Evolutionary conservation across 345 rosid genomes (phyloP).

Genomic region (Dovyalis caffra): DNA sequence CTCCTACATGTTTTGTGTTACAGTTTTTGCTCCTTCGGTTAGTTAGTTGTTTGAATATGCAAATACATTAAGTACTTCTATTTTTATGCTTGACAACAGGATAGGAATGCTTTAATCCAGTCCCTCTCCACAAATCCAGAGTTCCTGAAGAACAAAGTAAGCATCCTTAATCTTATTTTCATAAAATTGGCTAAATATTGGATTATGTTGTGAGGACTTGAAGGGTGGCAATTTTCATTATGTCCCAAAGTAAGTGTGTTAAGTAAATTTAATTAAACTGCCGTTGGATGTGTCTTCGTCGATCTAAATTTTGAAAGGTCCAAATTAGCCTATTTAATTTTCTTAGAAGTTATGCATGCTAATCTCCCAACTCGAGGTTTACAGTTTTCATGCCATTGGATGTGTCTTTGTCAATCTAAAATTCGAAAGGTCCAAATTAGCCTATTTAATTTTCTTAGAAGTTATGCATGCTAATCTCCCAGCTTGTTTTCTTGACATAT

Average conservation of each 20-base stretch:
- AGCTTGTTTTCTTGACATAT: neutral
- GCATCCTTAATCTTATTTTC: conserved; percentile 6
- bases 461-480: neutral
- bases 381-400: neutral
- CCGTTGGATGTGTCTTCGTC: neutral
- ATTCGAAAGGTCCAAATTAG: neutral
- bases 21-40: neutral
- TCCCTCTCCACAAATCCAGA: conserved; percentile 92
- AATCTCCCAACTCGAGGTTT: neutral
- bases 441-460: neutral
- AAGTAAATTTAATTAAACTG: neutral
- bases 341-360: neutral
- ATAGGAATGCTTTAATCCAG: conserved; percentile 63
- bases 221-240: neutral
- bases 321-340: neutral
- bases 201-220: neutral
- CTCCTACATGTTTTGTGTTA: neutral
- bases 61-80: neutral
- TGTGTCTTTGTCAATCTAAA: neutral
- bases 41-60: neutral
- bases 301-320: neutral
- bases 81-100: conserved; percentile 44
- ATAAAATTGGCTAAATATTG: too few species aligned
- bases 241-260: neutral
- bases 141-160: conserved; percentile 81